Percentiles rank a stretch among this genome's conserved stretches.
phyloP scores from a whole-genome alignment of 2,329 filamentous ascomycete genomes.

The Chlorencoelia australis region DNA sequence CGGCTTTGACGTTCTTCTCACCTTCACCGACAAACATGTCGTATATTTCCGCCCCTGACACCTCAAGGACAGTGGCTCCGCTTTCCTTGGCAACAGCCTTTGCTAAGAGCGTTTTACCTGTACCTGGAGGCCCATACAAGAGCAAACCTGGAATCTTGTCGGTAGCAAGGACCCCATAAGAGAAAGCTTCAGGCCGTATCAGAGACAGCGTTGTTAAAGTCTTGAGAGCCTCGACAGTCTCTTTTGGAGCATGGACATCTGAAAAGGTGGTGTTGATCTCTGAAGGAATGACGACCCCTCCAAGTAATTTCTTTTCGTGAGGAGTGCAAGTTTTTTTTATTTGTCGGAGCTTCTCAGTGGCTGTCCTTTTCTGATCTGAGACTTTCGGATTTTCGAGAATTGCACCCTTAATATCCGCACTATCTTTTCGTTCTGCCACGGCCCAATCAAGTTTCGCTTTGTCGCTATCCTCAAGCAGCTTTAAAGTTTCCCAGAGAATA shows the following conservation, averaged over 20 bases:
- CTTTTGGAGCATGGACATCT: constrained; percentile 72
- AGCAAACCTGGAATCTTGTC: constrained; percentile 87
- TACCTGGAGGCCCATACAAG: constrained; percentile 80
- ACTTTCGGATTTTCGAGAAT: constrained; percentile 17
- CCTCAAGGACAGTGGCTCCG: constrained; percentile 68
- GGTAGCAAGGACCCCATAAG: constrained; percentile 82
- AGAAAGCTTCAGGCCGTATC: constrained; percentile 85
- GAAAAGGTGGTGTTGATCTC: constrained; percentile 80
- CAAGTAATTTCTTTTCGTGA: constrained; percentile 74
- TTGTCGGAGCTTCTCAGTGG: constrained; percentile 34
- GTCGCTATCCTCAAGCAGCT: constrained; percentile 36
- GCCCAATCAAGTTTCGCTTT: constrained; percentile 35
- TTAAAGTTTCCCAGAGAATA: constrained; percentile 29
- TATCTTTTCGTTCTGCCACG: constrained; percentile 31
- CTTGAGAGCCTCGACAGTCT: constrained; percentile 80
- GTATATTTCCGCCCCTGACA: constrained; percentile 84
- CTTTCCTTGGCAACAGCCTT: constrained; percentile 60
- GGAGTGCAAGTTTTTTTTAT: constrained; percentile 52
- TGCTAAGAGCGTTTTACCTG: constrained; percentile 60
- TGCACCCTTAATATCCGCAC: constrained; percentile 26
- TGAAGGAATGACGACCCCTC: constrained; percentile 70
- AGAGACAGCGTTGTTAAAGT: constrained; percentile 82
- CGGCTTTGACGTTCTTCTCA: constrained; percentile 89
- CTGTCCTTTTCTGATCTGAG: constrained; percentile 28
- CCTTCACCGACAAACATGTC: constrained; percentile 95